Evolutionary conservation across 768 basidiomycete species (phyloP).

Genomic region (Tulasnella sp.): DNA sequence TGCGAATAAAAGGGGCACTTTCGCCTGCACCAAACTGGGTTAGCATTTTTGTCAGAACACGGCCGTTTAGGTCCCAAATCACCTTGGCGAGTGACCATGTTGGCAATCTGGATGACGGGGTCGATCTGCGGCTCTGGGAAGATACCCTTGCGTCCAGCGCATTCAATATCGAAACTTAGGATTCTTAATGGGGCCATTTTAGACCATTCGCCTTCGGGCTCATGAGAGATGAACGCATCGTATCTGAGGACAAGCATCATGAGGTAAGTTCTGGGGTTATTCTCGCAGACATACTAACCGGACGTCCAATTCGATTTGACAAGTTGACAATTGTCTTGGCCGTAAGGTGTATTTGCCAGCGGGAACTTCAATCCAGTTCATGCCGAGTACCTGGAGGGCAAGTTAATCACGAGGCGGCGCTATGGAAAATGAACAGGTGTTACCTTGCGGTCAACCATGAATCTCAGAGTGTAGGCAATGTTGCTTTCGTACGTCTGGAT

Average conservation of each 20-base stretch:
- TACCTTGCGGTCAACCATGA: conserved; percentile 98
- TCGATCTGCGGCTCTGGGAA: conserved; percentile 91
- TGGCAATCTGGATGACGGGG: conserved; percentile 98
- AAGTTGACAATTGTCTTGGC: conserved; percentile 68
- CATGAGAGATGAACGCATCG: conserved; percentile 83
- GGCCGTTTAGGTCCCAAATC: conserved; percentile 33
- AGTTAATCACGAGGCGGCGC: neutral
- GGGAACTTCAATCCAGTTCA: conserved; percentile 98
- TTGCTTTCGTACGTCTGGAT: conserved; percentile 90
- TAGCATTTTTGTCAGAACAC: neutral
- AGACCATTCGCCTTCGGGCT: conserved; percentile 91
- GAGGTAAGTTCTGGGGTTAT: neutral
- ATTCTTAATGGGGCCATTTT: conserved; percentile 91
- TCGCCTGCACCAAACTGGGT: conserved; percentile 62
- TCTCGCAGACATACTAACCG: conserved; percentile 52
- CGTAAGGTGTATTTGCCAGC: conserved; percentile 73
- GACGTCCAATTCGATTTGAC: conserved; percentile 85
- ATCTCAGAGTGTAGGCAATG: conserved; percentile 85
- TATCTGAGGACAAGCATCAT: conserved; percentile 55
- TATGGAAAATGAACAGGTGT: conserved; percentile 27
- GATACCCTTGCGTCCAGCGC: conserved; percentile 95
- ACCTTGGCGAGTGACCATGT: conserved; percentile 99
- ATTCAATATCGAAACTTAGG: conserved; percentile 98
- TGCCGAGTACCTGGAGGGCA: conserved; percentile 77
- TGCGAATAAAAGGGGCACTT: conserved; percentile 89